phyloP scores from a whole-genome alignment of 352 stramenopile genomes.

The Phytophthora pluvialis region DNA sequence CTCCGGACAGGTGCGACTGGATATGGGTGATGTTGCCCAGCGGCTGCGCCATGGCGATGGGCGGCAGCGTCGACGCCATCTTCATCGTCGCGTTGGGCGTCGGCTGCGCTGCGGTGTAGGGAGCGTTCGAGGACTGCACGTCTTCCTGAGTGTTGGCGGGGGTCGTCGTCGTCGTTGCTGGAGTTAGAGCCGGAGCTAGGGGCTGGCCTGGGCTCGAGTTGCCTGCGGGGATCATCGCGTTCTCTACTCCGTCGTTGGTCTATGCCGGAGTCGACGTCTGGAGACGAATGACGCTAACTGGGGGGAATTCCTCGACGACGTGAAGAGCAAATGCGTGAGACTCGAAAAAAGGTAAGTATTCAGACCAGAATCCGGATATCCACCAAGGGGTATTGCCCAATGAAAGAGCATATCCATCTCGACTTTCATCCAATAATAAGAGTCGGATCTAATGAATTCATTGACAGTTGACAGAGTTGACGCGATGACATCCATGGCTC shows the following conservation, averaged over 20 bases:
- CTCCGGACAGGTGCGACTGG: slow-evolving; percentile 40
- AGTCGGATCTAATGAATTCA: background rate
- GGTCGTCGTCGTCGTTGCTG: slow-evolving; percentile 4
- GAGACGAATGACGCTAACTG: background rate
- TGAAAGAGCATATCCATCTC: background rate
- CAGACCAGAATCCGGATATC: slow-evolving; percentile 14
- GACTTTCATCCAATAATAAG: background rate
- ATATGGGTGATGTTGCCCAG: slow-evolving; percentile 41
- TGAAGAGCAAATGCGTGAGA: slow-evolving; percentile 4
- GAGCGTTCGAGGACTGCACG: slow-evolving; percentile 27
- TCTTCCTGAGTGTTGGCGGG: slow-evolving; percentile 20
- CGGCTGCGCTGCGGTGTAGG: slow-evolving; percentile 43
- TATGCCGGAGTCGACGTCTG: background rate
- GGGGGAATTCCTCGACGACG: background rate
- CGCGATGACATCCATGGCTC: slow-evolving; percentile 10
- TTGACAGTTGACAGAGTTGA: background rate
- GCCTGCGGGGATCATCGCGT: slow-evolving; percentile 13
- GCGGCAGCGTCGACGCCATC: slow-evolving; percentile 38
- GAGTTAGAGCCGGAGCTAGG: background rate
- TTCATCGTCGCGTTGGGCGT: slow-evolving; percentile 44
- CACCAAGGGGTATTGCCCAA: slow-evolving; percentile 10
- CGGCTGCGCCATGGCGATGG: slow-evolving; percentile 53
- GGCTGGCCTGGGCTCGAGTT: slow-evolving; percentile 8
- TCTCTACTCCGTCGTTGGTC: background rate
- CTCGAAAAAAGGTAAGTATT: slow-evolving; percentile 9